Evolutionary conservation across 2,329 filamentous ascomycete species (phyloP), one percentile per base, ranked within the genome.

Genomic region (Aschersonia sp.): DNA sequence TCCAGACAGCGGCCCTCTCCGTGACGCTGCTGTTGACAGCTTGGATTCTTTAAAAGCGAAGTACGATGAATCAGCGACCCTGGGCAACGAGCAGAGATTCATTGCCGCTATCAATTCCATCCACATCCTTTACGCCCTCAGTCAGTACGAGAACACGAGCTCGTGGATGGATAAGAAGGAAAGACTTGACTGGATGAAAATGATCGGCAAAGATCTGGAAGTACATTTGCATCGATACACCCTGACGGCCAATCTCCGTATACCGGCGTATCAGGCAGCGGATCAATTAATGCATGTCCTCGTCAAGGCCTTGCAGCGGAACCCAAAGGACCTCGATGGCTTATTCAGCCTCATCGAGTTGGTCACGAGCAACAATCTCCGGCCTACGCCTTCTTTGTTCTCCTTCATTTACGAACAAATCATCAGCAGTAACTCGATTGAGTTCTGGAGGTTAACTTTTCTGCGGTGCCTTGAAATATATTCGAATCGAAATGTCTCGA

Each of bases 401-500:
- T 75, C 81, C 5, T 94, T 90, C 65, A 84, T 98, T 42, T 97
- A 94, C 67, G 71, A 78, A 10, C 72, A 85, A 51, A 84, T 98
- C 59, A 87, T 98, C 52, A 84, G 77, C 55, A 94, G 77, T 60
- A 78, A 88, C 32, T 89, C 87, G 0, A 78, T 92, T 30, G 87
- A 94, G 12, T 92, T 89, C 59, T 89, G 88, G 74, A 87, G 83
- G 56, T 78, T 79, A 5, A 75, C 94, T 2, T 76, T 97, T 42
- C 77, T 90, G 57, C 83, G 86, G 47, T 94, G 88, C 58, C 76
- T 98, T 44, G 89, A 97, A 49, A 72, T 88, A 1, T 98, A 96
- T 61, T 82, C 85, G 6, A 78, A 81, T 45, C 87, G 83, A 58
- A 78, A 72, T 43, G 85, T 83, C 10, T 81, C 85, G 1, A 92